These are phyloP conservation scores for Flueggea neowawraea DNA, from an alignment of 441 rosid species.

Conservation along the genomic window DNA sequence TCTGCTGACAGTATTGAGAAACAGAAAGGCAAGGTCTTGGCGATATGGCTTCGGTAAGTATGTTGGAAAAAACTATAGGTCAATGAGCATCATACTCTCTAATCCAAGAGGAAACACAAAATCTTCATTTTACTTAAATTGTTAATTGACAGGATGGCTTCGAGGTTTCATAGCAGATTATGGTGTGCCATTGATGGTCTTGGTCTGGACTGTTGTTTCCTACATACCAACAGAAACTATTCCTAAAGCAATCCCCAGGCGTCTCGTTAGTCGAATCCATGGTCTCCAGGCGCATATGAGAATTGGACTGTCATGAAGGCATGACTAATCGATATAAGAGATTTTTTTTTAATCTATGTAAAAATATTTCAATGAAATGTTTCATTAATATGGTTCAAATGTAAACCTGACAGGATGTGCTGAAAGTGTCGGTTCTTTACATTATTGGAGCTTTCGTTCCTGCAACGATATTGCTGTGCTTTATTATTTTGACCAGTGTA, in stretches of 20 bases:
- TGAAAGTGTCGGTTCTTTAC: constrained; percentile 56
- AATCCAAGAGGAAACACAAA: too few relatives aligned
- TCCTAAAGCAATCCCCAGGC: constrained; percentile 73
- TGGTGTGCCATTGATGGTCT: constrained; percentile 77
- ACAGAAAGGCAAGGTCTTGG: constrained; percentile 86
- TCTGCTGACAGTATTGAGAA: constrained; percentile 60
- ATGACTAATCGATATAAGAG: constrained; percentile 6
- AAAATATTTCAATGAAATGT: constrained; percentile 5
- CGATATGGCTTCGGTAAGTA: constrained; percentile 66
- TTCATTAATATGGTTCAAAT: constrained; percentile 5
- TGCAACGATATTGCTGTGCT: constrained; percentile 79
- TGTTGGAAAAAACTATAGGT: neutral
- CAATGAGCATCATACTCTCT: too few relatives aligned
- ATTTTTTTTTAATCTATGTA: neutral
- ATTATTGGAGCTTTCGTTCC: constrained; percentile 81
- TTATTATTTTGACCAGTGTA: constrained; percentile 79
- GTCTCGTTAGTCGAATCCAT: constrained; percentile 75
- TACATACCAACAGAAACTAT: constrained; percentile 50
- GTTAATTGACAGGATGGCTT: constrained; percentile 40
- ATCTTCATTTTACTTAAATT: neutral
- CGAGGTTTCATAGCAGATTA: constrained; percentile 74
- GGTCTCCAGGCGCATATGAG: constrained; percentile 68
- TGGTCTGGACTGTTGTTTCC: constrained; percentile 74
- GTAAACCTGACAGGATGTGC: constrained; percentile 50
- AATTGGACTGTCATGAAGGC: constrained; percentile 85